Conservation (phyloP, 345 rosid species). For the Heritiera littoralis region DNA sequence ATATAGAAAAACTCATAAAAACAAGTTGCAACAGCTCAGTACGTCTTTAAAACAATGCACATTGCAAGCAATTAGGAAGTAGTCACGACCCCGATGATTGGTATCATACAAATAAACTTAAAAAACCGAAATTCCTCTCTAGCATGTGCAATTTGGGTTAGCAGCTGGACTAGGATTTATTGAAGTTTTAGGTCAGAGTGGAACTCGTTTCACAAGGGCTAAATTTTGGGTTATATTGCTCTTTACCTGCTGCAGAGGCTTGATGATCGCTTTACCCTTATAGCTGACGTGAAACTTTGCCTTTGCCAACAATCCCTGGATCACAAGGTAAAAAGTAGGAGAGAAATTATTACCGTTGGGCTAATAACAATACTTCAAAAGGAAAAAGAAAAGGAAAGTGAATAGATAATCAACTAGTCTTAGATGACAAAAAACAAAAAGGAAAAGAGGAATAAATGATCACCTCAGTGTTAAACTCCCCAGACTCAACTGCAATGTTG, state of each 20-base stretch:
- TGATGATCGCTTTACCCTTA: conserved; percentile 74
- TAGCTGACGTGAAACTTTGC: conserved; percentile 95
- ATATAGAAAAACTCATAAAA: background rate
- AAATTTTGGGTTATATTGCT: background rate
- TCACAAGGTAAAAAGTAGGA: conserved; percentile 1
- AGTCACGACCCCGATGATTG: background rate
- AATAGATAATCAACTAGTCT: background rate
- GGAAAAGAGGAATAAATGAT: background rate
- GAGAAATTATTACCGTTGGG: background rate
- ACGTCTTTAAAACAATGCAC: background rate
- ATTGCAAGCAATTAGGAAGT: background rate
- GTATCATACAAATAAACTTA: background rate
- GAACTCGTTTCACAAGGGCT: background rate
- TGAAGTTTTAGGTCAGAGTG: background rate
- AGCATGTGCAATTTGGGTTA: background rate
- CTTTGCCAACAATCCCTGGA: conserved; percentile 89
- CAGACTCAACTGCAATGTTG: conserved; percentile 78
- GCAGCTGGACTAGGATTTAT: background rate
- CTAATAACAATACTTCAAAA: background rate
- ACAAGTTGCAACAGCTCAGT: background rate
- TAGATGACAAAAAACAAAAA: background rate
- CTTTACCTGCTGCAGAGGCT: conserved; percentile 91
- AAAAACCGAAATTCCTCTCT: background rate
- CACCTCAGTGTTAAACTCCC: conserved; percentile 99
- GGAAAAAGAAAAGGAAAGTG: background rate